A percentile compares a stretch with the other conserved stretches of the same genome.
phyloP scores from a whole-genome alignment of 352 stramenopile species.

The Blastocystis sp. region DNA sequence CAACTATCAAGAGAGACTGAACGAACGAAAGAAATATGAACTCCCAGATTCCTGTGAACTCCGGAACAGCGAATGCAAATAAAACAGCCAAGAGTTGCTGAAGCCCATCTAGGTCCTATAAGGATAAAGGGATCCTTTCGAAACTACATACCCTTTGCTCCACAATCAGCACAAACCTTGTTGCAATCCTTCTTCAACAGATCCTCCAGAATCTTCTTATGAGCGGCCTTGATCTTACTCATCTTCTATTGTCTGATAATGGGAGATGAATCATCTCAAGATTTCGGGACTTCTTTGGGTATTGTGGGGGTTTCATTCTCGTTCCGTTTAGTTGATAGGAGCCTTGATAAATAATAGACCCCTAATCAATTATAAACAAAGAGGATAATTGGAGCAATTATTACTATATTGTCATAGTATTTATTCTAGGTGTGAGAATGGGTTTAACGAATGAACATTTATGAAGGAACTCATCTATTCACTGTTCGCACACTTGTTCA shows the following conservation, averaged over 20 bases:
- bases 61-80: conserved; percentile 89
- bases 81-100: conserved; percentile 88
- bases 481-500: no score
- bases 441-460: no score
- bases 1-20: conserved; percentile 88
- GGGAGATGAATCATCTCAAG: neutral
- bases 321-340: no score
- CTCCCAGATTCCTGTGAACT: conserved; percentile 86
- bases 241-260: conserved; percentile 19
- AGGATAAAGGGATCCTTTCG: neutral
- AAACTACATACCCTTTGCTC: conserved; percentile 74
- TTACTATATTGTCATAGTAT: no score
- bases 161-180: conserved; percentile 84
- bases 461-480: no score
- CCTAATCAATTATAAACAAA: no score
- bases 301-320: neutral
- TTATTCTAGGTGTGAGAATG: no score
- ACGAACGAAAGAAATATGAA: conserved; percentile 87
- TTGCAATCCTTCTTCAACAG: conserved; percentile 85
- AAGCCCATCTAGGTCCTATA: conserved; percentile 82
- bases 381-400: no score
- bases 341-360: no score
- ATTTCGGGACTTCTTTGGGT: neutral
- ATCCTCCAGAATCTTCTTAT: conserved; percentile 71
- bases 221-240: conserved; percentile 65